Base-by-base conservation (phyloP, 495 filamentous ascomycete species). In the Xylaria sp. region DNA sequence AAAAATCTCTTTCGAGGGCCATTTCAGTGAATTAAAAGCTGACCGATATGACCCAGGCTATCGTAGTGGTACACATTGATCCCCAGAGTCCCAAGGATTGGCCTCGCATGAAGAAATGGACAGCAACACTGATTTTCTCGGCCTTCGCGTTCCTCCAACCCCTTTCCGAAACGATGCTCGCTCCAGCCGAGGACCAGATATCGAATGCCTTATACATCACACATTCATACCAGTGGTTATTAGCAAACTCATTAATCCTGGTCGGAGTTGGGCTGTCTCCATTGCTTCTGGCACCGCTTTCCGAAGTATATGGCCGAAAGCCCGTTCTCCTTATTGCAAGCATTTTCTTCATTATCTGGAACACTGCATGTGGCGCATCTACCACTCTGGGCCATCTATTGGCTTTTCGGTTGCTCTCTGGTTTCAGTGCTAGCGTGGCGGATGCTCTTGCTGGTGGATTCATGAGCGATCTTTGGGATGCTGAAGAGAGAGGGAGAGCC, bases 81-180 rank as follows among this genome's bases (percentile, higher is more conserved):
- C 21, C 52, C 52, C 24, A 57, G n/a, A 24, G 52, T 12, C 52
- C 52, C 5, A 12, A 15, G 52, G 15, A 57, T 57, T 57, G 52
- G 52, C 52, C 21, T 9, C 52, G 52, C 8, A 7, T 31, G 5
- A 57, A 26, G n/a, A 57, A 57, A 57, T 57, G 52, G 52, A 57
- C 52, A 29, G 52, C 52, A n/a, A 57, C 52, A 33, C 26, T 57
- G 52, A 57, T 57, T 26, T 1, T 57, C 7, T 57, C 52, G 24
- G 52, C 52, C 52, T 57, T 57, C n/a, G 26, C 52, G 26, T 57
- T 57, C 52, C 15, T 57, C 5, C 52, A 57, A 26, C 52, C 52
- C 24, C 26, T 57, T 12, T 31, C 52, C 9, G 52, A 57, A 31
- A 57, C 52, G 4, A 57, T 57, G 52, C 52, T 57, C 52, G 52